phyloP scores from a whole-genome alignment of 2,329 filamentous ascomycete genomes.

The Neoarthrinium moseri region DNA sequence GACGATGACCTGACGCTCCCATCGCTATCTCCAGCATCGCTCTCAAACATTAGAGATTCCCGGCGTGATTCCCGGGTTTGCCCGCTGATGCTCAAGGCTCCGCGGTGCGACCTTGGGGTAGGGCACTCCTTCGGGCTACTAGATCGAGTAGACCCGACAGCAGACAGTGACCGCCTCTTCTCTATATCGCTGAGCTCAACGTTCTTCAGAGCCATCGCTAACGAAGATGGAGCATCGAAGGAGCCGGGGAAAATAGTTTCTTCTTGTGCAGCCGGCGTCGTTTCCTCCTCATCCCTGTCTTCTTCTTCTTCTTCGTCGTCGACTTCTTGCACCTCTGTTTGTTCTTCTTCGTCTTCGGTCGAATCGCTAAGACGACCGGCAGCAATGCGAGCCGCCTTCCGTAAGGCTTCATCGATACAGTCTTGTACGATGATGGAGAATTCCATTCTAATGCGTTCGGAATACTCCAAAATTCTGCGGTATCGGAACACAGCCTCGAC shows the following conservation, averaged over 20 bases:
- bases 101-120: constrained; percentile 81
- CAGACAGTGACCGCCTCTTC: constrained; percentile 50
- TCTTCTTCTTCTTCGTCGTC: constrained; percentile 47
- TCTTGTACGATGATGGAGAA: constrained; percentile 92
- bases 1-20: constrained; percentile 83
- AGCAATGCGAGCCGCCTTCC: constrained; percentile 84
- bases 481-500: constrained; percentile 92
- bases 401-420: constrained; percentile 88
- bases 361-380: constrained; percentile 83
- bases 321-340: constrained; percentile 42
- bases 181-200: constrained; percentile 40
- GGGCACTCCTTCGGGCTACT: constrained; percentile 89
- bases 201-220: constrained; percentile 53
- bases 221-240: constrained; percentile 55
- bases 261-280: constrained; percentile 43
- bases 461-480: constrained; percentile 90
- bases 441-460: constrained; percentile 91
- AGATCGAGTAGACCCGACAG: constrained; percentile 76
- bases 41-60: constrained; percentile 77
- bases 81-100: constrained; percentile 53
- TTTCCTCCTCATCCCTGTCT: constrained; percentile 33
- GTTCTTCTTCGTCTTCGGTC: constrained; percentile 51
- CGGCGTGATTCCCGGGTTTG: constrained; percentile 67
- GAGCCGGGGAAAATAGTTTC: constrained; percentile 57
- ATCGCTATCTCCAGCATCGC: constrained; percentile 83